Percentiles rank a stretch among this genome's conserved stretches.
phyloP scores from a whole-genome alignment of 2,329 filamentous ascomycete genomes.

The Catunica adiposa region DNA sequence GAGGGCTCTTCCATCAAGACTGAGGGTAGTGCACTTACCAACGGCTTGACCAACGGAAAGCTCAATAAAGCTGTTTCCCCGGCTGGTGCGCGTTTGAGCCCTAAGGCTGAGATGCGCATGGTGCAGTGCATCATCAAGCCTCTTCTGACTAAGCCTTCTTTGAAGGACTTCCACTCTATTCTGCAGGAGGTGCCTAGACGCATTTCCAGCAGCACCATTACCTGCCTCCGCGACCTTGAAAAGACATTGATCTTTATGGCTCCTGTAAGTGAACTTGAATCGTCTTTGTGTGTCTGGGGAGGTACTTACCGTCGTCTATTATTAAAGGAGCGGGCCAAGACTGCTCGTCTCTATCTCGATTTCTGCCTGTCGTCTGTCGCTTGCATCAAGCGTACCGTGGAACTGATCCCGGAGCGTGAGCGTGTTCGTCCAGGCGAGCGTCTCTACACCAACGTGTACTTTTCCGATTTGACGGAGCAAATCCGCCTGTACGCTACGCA shows the following conservation, averaged over 20 bases:
- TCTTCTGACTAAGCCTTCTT: slow-evolving; percentile 52
- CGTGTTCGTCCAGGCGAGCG: slow-evolving; percentile 70
- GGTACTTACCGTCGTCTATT: slow-evolving; percentile 53
- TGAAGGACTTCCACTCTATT: slow-evolving; percentile 69
- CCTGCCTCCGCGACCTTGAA: slow-evolving; percentile 82
- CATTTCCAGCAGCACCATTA: slow-evolving; percentile 71
- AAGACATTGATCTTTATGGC: slow-evolving; percentile 84
- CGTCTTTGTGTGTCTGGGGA: slow-evolving; percentile 40
- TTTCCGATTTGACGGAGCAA: slow-evolving; percentile 90
- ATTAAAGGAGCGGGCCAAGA: slow-evolving; percentile 62
- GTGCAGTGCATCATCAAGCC: slow-evolving; percentile 64
- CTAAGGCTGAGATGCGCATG: slow-evolving; percentile 36
- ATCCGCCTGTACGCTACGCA: slow-evolving; percentile 78
- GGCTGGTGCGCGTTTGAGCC: slow-evolving; percentile 8
- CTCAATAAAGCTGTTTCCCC: not conserved
- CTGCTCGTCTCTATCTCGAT: slow-evolving; percentile 55
- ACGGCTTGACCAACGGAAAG: not conserved
- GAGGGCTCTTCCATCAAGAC: not conserved
- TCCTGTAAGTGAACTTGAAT: slow-evolving; percentile 63
- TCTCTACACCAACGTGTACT: slow-evolving; percentile 91
- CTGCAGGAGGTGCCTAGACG: slow-evolving; percentile 62
- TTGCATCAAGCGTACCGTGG: slow-evolving; percentile 78
- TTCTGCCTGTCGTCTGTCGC: slow-evolving; percentile 85
- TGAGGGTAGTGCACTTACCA: not conserved
- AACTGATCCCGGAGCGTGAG: slow-evolving; percentile 71